phyloP scores from a whole-genome alignment of 2,329 filamentous ascomycete genomes.

The Colletotrichum kahawae region DNA sequence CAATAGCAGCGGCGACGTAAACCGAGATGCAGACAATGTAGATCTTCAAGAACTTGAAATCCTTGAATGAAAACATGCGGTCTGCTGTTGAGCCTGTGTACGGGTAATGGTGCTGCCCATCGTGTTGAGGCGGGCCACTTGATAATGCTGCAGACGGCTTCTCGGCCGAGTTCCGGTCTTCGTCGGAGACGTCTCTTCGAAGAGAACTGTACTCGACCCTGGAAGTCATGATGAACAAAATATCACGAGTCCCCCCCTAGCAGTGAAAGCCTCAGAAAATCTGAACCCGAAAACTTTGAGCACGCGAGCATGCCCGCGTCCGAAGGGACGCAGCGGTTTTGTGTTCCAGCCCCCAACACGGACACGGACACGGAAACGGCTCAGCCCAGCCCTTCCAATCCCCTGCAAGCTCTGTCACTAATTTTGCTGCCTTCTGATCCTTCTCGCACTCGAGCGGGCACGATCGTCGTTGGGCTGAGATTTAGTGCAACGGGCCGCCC shows the following conservation, averaged over 20 bases:
- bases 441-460: neutral
- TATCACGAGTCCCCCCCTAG: neutral
- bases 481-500: neutral
- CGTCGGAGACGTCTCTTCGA: neutral
- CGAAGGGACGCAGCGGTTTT: neutral
- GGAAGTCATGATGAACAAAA: neutral
- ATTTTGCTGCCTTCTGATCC: conserved; percentile 1
- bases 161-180: neutral
- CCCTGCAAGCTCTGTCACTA: neutral
- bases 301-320: neutral
- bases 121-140: neutral
- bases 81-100: neutral
- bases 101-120: neutral
- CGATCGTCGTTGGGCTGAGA: neutral
- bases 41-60: neutral
- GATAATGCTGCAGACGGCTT: neutral
- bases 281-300: neutral
- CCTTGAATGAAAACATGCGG: neutral
- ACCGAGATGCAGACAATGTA: neutral
- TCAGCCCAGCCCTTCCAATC: neutral
- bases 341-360: neutral
- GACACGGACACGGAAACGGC: neutral
- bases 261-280: neutral
- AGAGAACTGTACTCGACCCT: conserved; percentile 7
- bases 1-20: neutral